These are phyloP conservation scores for Samsoniella hepiali DNA, from an alignment of 2,329 filamentous ascomycete genomes.

Conservation along the genomic window DNA sequence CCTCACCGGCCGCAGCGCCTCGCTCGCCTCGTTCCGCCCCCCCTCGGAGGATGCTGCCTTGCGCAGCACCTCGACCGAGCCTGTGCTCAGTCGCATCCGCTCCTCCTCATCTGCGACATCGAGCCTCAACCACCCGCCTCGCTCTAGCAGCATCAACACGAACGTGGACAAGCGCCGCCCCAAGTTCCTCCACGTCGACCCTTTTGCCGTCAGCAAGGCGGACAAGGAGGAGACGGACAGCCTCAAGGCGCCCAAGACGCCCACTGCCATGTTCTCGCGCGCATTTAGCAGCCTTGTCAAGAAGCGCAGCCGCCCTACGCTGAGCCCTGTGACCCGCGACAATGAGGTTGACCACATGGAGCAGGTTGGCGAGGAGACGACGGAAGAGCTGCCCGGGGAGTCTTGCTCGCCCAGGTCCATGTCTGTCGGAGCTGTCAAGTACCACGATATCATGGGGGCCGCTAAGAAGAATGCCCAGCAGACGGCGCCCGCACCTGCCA, in stretches of 20 bases:
- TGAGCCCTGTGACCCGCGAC: slow-evolving; percentile 30
- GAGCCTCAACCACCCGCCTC: slow-evolving; percentile 34
- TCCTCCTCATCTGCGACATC: slow-evolving; percentile 35
- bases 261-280: slow-evolving; percentile 49
- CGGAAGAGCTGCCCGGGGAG: slow-evolving; percentile 15
- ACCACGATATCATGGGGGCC: slow-evolving; percentile 45
- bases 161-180: slow-evolving; percentile 36
- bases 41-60: slow-evolving; percentile 26
- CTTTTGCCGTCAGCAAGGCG: slow-evolving; percentile 43
- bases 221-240: slow-evolving; percentile 29
- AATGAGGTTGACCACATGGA: slow-evolving; percentile 33
- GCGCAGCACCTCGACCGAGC: slow-evolving; percentile 32
- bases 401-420: slow-evolving; percentile 22
- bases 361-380: slow-evolving; percentile 35
- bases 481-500: not conserved
- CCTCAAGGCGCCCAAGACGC: slow-evolving; percentile 41
- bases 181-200: slow-evolving; percentile 53
- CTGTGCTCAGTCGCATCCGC: slow-evolving; percentile 30
- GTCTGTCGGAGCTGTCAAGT: slow-evolving; percentile 38
- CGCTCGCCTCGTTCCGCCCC: slow-evolving; percentile 35
- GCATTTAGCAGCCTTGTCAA: slow-evolving; percentile 50
- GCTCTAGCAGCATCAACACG: slow-evolving; percentile 44
- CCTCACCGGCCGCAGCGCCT: slow-evolving; percentile 44
- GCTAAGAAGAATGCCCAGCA: slow-evolving; percentile 41
- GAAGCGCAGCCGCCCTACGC: slow-evolving; percentile 52